Base-by-base conservation (phyloP, 345 rosid species). In the Citrus australasica region DNA sequence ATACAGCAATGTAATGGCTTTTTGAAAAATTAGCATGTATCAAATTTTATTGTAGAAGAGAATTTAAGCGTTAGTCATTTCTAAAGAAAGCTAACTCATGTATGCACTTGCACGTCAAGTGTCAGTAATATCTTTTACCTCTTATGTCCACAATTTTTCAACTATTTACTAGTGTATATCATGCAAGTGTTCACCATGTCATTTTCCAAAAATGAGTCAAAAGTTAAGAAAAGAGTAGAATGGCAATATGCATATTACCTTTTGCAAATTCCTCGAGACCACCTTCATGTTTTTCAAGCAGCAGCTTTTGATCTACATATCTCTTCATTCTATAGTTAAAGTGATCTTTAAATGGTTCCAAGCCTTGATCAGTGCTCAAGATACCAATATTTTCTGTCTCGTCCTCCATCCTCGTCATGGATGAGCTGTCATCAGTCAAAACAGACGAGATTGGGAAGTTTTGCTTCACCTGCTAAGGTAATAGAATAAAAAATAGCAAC, bases 211-310 rank as follows among this genome's bases (percentile, higher is more conserved):
- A 62, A 75, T 28, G 28, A 62, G 78, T 28, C 6, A 33, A 19
- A 42, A 3, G 22, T 17, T 5, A 64, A 5, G 24, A 35, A 32
- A 27, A 28, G 30, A 21, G 5, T 40, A 32, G 69, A 28, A 71
- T n/a, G 61, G 46, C 78, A 51, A 63, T 66, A 60, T 38, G 46
- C 69, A 79, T 60, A 80, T 80, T 58, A 90, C 94, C 97, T 89
- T 78, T 81, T 27, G 97, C 83, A 75, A 88, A 92, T 85, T 87
- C 94, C 82, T 89, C 90, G 9, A 92, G 89, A 74, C 94, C 89
- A 46, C 92, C 94, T 83, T 92, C 97, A 75, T 88, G 27, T 66
- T 83, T 79, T 79, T 88, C 91, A 74, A 90, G 76, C 76, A 88
- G 92, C 72, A 4, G 79, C 75, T 85, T 90, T 83, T 85, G 92